Percentiles rank a stretch among this genome's conserved stretches.
phyloP scores from a whole-genome alignment of 169 alveolate genomes.

The Eimeria nieschulzi region DNA sequence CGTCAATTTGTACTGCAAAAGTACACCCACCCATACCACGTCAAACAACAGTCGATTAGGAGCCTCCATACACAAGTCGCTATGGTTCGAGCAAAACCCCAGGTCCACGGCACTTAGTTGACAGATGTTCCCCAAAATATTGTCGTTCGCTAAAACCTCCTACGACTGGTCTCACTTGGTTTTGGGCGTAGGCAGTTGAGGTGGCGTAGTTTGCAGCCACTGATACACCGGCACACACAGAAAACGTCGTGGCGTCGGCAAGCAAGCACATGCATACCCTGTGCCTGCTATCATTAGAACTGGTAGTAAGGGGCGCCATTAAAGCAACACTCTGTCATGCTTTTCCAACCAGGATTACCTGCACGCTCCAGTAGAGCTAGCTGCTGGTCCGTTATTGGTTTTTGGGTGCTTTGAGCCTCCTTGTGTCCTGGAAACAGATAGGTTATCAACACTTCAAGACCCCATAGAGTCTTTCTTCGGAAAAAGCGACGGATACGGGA shows the following conservation, averaged over 20 bases:
- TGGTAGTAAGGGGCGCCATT: too few species aligned
- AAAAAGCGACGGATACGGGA: neutral
- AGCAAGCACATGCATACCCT: too few species aligned
- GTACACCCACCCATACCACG: neutral
- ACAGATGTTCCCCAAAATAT: too few species aligned
- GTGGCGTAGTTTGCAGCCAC: too few species aligned
- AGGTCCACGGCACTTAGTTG: too few species aligned
- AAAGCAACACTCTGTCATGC: neutral
- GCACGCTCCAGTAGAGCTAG: conserved; percentile 18
- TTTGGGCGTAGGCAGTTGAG: too few species aligned
- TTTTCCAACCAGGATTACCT: neutral
- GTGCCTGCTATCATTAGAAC: too few species aligned
- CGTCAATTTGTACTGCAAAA: conserved; percentile 27
- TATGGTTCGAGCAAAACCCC: neutral
- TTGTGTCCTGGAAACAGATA: conserved; percentile 29
- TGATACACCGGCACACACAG: too few species aligned
- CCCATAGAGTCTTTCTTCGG: conserved; percentile 34
- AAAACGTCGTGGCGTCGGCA: too few species aligned
- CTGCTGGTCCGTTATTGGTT: conserved; percentile 3
- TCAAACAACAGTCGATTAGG: neutral
- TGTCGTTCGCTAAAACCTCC: too few species aligned
- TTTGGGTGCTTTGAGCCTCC: neutral
- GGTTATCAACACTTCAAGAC: conserved; percentile 34
- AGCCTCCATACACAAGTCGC: neutral
- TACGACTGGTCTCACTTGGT: too few species aligned